Base-by-base conservation (phyloP, 2,329 filamentous ascomycete species). In the Bertia moriformis region DNA sequence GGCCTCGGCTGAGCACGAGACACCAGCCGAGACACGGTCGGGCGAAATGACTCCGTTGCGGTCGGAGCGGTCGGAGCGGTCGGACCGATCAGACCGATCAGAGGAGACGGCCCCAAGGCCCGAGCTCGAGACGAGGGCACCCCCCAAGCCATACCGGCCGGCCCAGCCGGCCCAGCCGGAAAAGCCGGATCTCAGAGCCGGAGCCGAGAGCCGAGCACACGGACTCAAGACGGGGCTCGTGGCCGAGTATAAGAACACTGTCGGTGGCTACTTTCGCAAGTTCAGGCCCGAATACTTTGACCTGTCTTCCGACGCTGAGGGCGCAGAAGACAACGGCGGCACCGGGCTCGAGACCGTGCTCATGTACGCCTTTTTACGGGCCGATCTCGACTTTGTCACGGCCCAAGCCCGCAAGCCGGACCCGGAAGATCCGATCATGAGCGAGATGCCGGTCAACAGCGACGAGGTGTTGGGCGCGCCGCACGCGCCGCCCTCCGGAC, bases 221-320 rank as follows among this genome's bases (percentile, higher is more conserved):
- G 64, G 75, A 40, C 62, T 94, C 38, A 80, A 93, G 56, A 72
- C 66, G 41, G 66, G 70, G 14, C 67, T 96, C 7, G 71, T 95
- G 18, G 63, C 71, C 27, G 73, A 80, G 40, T 98, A 93, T 76
- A 83, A 78, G 54, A 71, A 77, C 43, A 79, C 85, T 0, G 82
- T 98, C 4, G 91, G 91, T 37, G 91, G 91, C 20, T 98, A 98
- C 60, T 98, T 94, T 54, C 76, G 83, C 43, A 78, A 91, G 33
- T 96, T 96, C 62, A 78, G 76, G 47, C 89, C 91, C 0, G 70
- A 83, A 37, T 71, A 83, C 57, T 95, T 94, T 48, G 57, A 61
- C 40, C 45, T 67, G 4, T 48, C 56, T 18, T 49, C 52, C 35
- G 44, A 53, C 24, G 41, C 44, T n/a, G 45, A 54, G 49, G 56